Base-by-base conservation (phyloP, 257 asterid species). In the Mitragyna speciosa region DNA sequence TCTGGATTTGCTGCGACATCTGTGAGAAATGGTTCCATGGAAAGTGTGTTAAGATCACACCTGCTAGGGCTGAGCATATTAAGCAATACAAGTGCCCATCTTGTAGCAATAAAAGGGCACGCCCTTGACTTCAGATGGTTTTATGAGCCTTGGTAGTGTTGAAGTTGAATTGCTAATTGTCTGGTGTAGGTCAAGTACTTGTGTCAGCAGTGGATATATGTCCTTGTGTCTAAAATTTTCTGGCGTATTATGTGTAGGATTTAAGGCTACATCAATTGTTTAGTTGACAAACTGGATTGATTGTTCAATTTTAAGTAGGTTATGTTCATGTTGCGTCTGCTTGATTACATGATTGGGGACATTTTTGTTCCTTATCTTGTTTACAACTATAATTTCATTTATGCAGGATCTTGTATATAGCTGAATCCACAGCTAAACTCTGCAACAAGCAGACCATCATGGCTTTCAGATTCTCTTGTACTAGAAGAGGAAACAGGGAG, bases 1-100 rank as follows among this genome's bases (percentile, higher is more conserved):
- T 91, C 76, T 93, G 97, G 97, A 93, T 91, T 72, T 91, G 92
- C 87, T 93, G 97, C 39, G 97, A 93, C 87, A 76, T 88, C 71
- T 93, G 97, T 14, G 94, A 93, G 87, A 87, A 87, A 85, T 91
- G 97, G 97, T 93, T 90, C 89, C 97, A 93, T 77, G 97, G 97
- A 33, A 87, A 89, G 88, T 93, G 97, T 64, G 97, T 91, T 28
- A 91, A 91, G 87, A 87, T 93, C 82, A 93, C 97, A 52, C 97
- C 97, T 65, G 97, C 97, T 6, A 87, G 87, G 79, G 97, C 97
- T 39, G 97, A 93, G 86, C 97, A 93, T 86, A 90, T 93, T 86
- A 93, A 93, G 90, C 94, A 93, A 78, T 93, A 93, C 91, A 93
- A 93, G 83, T 93, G 97, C 87, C 97, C 97, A 0, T 76, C 89